These are phyloP conservation scores for Solanum hybrid DNA, from an alignment of 305 asterid species.

Conservation along the genomic window DNA sequence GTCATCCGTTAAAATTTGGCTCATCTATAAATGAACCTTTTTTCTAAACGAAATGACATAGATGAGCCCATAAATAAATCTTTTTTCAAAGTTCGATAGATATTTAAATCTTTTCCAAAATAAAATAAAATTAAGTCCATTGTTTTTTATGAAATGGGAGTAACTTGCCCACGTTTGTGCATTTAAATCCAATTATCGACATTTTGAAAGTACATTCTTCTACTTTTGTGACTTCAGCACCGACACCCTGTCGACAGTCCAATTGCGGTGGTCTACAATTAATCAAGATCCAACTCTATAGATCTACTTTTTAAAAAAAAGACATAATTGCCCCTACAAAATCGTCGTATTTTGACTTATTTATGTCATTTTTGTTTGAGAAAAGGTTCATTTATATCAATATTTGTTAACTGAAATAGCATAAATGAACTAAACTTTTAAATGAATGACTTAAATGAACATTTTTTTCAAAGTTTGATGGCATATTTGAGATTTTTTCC, in stretches of 20 bases:
- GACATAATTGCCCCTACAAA: not conserved
- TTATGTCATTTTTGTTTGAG: too few relatives aligned
- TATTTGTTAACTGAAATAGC: too few relatives aligned
- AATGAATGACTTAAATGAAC: not conserved
- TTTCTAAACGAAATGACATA: too few relatives aligned
- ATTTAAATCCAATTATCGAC: not conserved
- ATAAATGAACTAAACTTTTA: not conserved
- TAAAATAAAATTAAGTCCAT: not conserved
- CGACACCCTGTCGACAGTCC: not conserved
- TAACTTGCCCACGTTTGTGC: conserved; percentile 1
- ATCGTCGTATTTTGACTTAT: not conserved
- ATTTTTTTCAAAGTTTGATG: not conserved
- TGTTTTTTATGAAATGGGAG: not conserved
- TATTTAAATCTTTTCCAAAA: too few relatives aligned
- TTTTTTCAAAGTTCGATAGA: too few relatives aligned
- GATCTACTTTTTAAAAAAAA: not conserved
- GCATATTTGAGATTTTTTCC: not conserved
- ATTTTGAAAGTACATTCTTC: not conserved
- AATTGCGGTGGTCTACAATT: not conserved
- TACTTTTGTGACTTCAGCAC: not conserved
- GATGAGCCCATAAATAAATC: accelerated
- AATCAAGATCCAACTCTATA: not conserved
- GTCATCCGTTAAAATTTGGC: too few relatives aligned
- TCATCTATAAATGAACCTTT: too few relatives aligned
- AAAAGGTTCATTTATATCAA: too few relatives aligned